These are phyloP conservation scores for Solanum arcanum DNA, from an alignment of 257 asterid species.

Conservation along the genomic window DNA sequence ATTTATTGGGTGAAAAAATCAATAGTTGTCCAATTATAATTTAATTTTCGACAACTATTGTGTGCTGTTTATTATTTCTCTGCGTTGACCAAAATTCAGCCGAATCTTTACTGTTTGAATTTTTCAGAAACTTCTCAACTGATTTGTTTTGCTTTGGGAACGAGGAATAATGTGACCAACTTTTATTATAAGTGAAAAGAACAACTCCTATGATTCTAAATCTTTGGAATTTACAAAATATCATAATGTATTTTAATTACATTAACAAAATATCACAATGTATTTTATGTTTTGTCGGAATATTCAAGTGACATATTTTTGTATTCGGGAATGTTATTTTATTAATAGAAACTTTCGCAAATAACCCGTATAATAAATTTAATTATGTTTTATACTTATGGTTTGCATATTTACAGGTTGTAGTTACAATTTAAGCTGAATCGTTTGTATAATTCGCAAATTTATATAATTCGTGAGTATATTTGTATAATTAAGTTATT, in stretches of 20 bases:
- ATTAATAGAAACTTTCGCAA: too few species aligned
- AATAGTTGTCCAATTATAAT: not conserved
- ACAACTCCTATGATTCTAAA: not conserved
- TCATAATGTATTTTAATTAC: not conserved
- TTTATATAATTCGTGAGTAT: too few species aligned
- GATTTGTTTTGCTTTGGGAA: not conserved
- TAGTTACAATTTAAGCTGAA: too few species aligned
- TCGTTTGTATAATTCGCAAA: too few species aligned
- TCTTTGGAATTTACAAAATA: not conserved
- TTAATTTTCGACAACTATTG: not conserved
- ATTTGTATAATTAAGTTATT: too few species aligned
- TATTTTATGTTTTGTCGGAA: not conserved
- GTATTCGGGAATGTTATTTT: too few species aligned
- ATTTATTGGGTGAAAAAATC: not conserved
- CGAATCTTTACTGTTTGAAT: not conserved
- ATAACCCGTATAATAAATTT: too few species aligned
- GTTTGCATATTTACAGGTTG: too few species aligned
- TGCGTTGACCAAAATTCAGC: not conserved
- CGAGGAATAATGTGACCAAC: not conserved
- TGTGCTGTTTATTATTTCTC: not conserved
- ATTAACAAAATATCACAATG: not conserved
- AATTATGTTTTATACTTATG: too few species aligned
- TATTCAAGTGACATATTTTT: not conserved
- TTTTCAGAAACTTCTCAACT: not conserved
- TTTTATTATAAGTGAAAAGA: not conserved